Percentiles rank a stretch among this genome's conserved stretches.
phyloP scores from a whole-genome alignment of 2,329 filamentous ascomycete genomes.

The Metarhizium rileyi region DNA sequence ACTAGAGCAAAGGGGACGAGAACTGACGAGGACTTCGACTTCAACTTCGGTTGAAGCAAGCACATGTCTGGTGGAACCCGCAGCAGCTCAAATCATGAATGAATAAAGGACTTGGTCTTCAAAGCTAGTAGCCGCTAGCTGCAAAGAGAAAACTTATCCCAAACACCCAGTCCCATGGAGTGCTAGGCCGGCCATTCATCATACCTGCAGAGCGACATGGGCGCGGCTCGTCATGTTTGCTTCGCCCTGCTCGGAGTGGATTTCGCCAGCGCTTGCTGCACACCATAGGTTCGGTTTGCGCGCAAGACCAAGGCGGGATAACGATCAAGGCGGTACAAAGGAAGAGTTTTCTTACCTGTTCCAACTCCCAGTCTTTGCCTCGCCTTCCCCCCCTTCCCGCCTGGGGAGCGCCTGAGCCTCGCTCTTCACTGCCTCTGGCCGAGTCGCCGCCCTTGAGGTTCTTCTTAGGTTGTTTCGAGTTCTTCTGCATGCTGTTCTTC shows the following conservation, averaged over 20 bases:
- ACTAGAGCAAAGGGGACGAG: background rate
- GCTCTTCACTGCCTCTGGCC: constrained; percentile 67
- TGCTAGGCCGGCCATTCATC: no score
- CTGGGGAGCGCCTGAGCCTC: constrained; percentile 50
- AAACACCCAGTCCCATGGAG: background rate
- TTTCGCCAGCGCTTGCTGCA: background rate
- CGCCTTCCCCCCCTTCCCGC: constrained; percentile 62
- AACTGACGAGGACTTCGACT: constrained; percentile 4
- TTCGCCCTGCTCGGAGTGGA: background rate
- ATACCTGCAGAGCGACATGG: constrained; percentile 8
- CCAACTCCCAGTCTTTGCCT: constrained; percentile 71
- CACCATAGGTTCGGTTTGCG: background rate
- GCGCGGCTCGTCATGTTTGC: background rate
- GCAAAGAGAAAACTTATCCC: background rate
- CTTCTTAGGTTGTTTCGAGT: constrained; percentile 45
- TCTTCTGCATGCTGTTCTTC: constrained; percentile 46
- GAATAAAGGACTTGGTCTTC: no score
- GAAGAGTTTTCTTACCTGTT: constrained; percentile 51
- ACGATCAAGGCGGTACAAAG: constrained; percentile 1
- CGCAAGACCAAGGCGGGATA: background rate
- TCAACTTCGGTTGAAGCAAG: background rate
- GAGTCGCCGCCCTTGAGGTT: constrained; percentile 31
- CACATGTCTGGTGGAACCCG: background rate
- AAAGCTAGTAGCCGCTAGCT: no score
- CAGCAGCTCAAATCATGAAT: background rate